These are phyloP conservation scores for Xylaria sp. DNA, from an alignment of 2,329 filamentous ascomycete genomes.

Conservation along the genomic window DNA sequence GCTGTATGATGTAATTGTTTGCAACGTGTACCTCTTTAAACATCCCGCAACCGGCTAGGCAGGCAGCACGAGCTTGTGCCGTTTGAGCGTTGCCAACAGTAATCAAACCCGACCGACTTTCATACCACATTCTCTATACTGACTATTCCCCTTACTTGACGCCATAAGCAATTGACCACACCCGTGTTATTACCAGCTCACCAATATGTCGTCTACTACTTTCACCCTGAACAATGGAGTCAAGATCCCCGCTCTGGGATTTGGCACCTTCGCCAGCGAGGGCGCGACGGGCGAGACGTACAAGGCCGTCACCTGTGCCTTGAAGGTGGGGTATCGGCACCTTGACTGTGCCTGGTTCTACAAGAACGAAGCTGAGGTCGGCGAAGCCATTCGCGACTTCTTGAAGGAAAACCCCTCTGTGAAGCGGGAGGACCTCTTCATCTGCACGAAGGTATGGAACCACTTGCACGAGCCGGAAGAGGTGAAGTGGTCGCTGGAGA, in stretches of 20 bases:
- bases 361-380: slow-evolving; percentile 67
- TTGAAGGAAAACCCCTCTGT: slow-evolving; percentile 46
- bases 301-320: slow-evolving; percentile 64
- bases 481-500: slow-evolving; percentile 57
- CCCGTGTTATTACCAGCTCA: not conserved
- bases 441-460: slow-evolving; percentile 72
- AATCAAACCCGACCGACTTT: slow-evolving; percentile 11
- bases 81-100: slow-evolving; percentile 7
- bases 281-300: slow-evolving; percentile 62
- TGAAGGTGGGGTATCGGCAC: slow-evolving; percentile 66
- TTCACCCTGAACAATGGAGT: slow-evolving; percentile 56
- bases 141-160: slow-evolving; percentile 1
- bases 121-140: not conserved
- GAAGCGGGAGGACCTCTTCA: slow-evolving; percentile 55
- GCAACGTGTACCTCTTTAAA: slow-evolving; percentile 9
- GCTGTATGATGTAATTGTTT: slow-evolving; percentile 26
- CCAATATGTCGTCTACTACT: slow-evolving; percentile 11
- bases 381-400: slow-evolving; percentile 56
- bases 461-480: slow-evolving; percentile 64
- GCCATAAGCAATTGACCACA: slow-evolving; percentile 1
- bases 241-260: slow-evolving; percentile 64
- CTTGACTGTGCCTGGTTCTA: slow-evolving; percentile 72
- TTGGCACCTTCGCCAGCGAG: slow-evolving; percentile 70
- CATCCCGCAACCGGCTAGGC: slow-evolving; percentile 11
- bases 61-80: not conserved